phyloP scores from a whole-genome alignment of 257 asterid genomes.

The Jaltomata sinuosa region DNA sequence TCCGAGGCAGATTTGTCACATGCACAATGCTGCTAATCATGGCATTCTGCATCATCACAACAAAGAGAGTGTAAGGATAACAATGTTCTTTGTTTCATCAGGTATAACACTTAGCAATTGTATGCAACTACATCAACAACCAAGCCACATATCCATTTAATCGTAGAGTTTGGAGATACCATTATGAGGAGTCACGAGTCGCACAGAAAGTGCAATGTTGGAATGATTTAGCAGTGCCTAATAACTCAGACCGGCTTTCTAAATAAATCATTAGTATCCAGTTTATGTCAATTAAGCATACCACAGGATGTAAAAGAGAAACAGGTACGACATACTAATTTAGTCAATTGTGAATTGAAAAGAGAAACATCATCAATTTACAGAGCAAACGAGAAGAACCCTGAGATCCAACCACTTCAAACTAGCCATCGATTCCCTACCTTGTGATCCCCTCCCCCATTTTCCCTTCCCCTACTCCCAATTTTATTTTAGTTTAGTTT shows the following conservation, averaged over 20 bases:
- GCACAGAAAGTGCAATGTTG: background rate
- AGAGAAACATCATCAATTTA: background rate
- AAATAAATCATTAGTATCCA: background rate
- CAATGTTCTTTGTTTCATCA: background rate
- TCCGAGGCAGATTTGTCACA: slow-evolving; percentile 77
- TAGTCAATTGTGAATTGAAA: background rate
- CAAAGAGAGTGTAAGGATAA: background rate
- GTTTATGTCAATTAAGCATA: background rate
- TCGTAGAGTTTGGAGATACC: background rate
- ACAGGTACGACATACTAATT: background rate
- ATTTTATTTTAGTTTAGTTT: too few relatives aligned
- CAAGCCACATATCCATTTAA: background rate
- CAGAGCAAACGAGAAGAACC: background rate
- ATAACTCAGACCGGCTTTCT: background rate
- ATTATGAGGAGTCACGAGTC: background rate
- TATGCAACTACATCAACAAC: background rate
- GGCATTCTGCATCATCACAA: slow-evolving; percentile 46
- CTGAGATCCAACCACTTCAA: background rate
- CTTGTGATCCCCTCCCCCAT: too few relatives aligned
- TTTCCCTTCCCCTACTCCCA: background rate
- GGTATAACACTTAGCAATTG: background rate
- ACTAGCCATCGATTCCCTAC: background rate
- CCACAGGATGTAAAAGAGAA: background rate
- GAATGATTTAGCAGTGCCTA: background rate
- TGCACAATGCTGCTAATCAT: slow-evolving; percentile 86